phyloP scores from a whole-genome alignment of 495 filamentous ascomycete species.

The Penicillium simplicissimum region DNA sequence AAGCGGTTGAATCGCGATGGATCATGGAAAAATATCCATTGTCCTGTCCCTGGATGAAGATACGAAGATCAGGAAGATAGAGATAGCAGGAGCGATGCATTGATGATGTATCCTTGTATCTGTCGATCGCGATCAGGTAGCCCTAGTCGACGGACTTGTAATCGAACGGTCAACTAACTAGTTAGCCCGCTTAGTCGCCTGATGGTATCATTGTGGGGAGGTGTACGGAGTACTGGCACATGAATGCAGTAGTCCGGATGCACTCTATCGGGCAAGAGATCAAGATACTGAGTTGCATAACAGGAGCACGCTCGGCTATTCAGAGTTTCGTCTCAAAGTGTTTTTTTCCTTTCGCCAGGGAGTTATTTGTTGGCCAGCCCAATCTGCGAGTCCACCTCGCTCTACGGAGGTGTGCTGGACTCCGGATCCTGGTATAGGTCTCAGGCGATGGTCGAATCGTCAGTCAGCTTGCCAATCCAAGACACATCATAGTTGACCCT shows the following conservation, averaged over 20 bases:
- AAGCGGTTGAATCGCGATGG: too few relatives aligned
- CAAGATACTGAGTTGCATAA: not conserved
- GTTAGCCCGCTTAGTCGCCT: not conserved
- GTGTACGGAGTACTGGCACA: not conserved
- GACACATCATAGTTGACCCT: not conserved
- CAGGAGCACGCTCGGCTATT: not conserved
- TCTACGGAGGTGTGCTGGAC: not conserved
- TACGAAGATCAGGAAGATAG: too few relatives aligned
- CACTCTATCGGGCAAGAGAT: not conserved
- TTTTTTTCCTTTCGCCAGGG: not conserved
- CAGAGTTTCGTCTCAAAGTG: not conserved
- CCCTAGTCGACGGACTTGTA: too few relatives aligned
- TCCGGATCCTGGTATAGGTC: not conserved
- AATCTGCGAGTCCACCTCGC: not conserved
- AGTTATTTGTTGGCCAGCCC: not conserved
- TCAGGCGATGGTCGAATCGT: not conserved
- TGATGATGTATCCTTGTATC: not conserved
- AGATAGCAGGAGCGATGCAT: too few relatives aligned
- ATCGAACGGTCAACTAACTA: too few relatives aligned
- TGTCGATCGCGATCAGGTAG: not conserved
- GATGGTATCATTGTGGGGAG: not conserved
- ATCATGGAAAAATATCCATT: too few relatives aligned
- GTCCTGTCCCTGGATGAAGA: too few relatives aligned
- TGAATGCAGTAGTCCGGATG: not conserved
- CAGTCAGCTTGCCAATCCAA: not conserved